Evolutionary conservation across 2,329 filamentous ascomycete species (phyloP).

Genomic region (Fusarium annulatum): DNA sequence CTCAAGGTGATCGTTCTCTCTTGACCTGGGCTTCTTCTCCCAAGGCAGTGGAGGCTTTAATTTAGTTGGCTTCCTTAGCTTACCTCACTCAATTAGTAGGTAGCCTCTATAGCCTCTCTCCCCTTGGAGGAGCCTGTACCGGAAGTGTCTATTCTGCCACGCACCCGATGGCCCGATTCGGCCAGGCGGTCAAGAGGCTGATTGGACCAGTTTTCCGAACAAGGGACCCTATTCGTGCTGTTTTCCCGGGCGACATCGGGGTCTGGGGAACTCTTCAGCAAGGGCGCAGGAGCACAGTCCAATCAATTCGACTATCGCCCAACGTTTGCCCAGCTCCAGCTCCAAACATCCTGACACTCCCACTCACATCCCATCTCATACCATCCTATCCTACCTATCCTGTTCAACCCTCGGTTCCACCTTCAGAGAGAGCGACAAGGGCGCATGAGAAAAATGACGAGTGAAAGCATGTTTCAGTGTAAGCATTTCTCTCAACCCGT

Average conservation of each 20-base stretch:
- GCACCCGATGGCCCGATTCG: not conserved
- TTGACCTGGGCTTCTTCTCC: conserved; percentile 16
- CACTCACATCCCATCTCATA: conserved; percentile 6
- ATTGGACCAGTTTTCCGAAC: conserved; percentile 16
- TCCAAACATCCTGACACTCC: conserved; percentile 35
- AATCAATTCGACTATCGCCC: conserved; percentile 36
- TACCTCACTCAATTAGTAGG: not conserved
- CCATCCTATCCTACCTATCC: conserved; percentile 3
- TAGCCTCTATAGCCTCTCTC: not conserved
- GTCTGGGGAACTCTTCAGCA: conserved; percentile 26
- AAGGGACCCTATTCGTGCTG: conserved; percentile 20
- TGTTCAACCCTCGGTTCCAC: conserved; percentile 38
- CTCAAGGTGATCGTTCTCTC: conserved; percentile 23
- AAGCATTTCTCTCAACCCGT: conserved; percentile 31
- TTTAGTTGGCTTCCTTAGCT: not conserved
- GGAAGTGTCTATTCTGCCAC: conserved; percentile 26
- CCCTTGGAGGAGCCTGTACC: not conserved
- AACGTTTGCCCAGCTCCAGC: conserved; percentile 38
- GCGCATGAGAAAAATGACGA: conserved; percentile 42
- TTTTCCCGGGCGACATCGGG: conserved; percentile 28
- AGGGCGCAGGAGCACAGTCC: conserved; percentile 30
- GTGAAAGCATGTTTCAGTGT: conserved; percentile 43
- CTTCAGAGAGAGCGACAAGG: conserved; percentile 40
- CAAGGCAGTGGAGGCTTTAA: conserved; percentile 4
- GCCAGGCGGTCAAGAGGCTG: conserved; percentile 36